Evolutionary conservation across 2,329 filamentous ascomycete species (phyloP), one percentile per base, ranked within the genome.

Genomic region (Arthrobotrys sinensis): DNA sequence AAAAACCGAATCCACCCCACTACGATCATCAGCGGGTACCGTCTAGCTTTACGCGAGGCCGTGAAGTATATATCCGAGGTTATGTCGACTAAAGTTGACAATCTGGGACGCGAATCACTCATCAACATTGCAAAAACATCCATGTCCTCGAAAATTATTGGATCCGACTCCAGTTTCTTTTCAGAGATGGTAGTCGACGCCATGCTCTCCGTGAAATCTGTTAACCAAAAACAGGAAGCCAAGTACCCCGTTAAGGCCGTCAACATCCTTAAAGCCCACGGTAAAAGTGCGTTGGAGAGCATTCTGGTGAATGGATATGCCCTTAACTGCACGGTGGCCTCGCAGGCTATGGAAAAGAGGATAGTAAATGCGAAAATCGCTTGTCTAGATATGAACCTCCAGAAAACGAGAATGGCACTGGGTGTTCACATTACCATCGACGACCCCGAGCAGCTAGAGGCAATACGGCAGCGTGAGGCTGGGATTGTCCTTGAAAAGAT

Each of bases 1-100:
- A 97, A 96, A 89, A 99, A 98, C 90, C 93, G 94, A 85, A 99
- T 99, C 89, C 96, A 99, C 87, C 96, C 96, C 71, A 99, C 96
- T 28, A 99, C 96, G 79, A 98, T 99, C 86, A 99, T 99, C 84
- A 98, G 94, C 80, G 96, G 96, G 83, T 99, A 99, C 89, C 90
- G 96, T 83, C 89, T 99, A 83, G 96, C 96, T 79, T 89, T 99
- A 81, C 90, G 96, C 83, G 96, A 99, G 88, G 96, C 96, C 76
- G 91, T 99, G 84, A 96, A 97, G 86, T 99, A 97, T 87, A 96
- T 99, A 91, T 95, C 93, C 86, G 96, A 99, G 86, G 97, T 98
- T 85, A 92, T 99, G 85, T 95, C 93, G 88, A 93, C 93, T 83
- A 97, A 96, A 86, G 95, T 98, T 72, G 95, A 98, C 83, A 90